Evolutionary conservation across 345 rosid genomes (phyloP).

Genomic region (Bruguiera sexangula): DNA sequence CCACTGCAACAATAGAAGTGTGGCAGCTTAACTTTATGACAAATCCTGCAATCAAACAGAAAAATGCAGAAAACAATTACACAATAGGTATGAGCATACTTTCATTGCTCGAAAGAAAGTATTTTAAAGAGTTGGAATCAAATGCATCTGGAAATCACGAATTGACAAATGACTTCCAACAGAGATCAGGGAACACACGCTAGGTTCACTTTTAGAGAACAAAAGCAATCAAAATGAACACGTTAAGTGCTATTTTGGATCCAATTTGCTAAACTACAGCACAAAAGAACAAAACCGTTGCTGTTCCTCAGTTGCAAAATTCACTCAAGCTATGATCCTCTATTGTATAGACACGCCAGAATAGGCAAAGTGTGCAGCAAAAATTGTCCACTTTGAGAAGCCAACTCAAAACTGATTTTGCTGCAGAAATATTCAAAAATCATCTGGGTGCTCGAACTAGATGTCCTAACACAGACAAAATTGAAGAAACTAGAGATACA

Average conservation of each 20-base stretch:
- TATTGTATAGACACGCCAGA: too few relatives aligned
- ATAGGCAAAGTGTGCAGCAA: too few relatives aligned
- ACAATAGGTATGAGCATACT: neutral
- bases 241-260: neutral
- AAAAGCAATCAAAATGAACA: neutral
- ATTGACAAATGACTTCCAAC: neutral
- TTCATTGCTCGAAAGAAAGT: neutral
- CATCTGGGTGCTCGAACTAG: neutral
- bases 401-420: neutral
- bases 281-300: too few relatives aligned
- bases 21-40: slow-evolving; percentile 84
- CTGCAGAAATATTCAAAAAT: neutral
- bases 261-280: too few relatives aligned
- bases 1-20: slow-evolving; percentile 98
- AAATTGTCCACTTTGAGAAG: too few relatives aligned
- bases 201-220: neutral
- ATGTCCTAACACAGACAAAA: too few relatives aligned
- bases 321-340: too few relatives aligned
- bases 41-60: slow-evolving; percentile 49
- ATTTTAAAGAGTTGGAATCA: neutral
- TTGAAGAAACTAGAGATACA: too few relatives aligned
- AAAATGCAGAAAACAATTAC: neutral
- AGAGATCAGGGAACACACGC: neutral
- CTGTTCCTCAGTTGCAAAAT: too few relatives aligned
- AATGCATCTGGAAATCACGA: neutral